Base-by-base conservation (phyloP, 495 filamentous ascomycete genomes). In the Ramalina intermedia region DNA sequence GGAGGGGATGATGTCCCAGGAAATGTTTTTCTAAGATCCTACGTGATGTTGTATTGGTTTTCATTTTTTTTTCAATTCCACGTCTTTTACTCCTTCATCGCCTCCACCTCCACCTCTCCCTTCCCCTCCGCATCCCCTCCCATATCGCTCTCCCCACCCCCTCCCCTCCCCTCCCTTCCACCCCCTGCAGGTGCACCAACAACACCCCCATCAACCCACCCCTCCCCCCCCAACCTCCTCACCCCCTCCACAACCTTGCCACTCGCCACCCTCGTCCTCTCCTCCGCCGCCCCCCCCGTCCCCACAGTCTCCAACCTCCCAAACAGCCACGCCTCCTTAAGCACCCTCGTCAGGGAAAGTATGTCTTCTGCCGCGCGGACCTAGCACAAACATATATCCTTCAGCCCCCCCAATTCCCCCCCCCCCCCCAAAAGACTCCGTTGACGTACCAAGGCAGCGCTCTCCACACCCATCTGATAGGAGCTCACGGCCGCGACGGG, bases 291-390 rank as follows among this genome's bases (percentile, higher is more conserved):
- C 69, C 35, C 63, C 60, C 40, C 69, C 62, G 38, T 69, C 60
- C 74, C 75, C 8, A 84, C 59, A 0, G 79, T 81, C 20, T 83
- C 66, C n/a, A 85, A 66, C 50, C 79, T 73, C 14, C 82, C 82
- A 55, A 82, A 84, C 21, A 85, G 65, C 82, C 82, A 86, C n/a
- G 75, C 69, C 55, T 86, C 82, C 61, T 85, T 83, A 66, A 86
- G 65, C 6, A 68, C 64, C 13, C 81, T 71, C 29, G 74, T 81
- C 13, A 86, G 58, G 11, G 70, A 66, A 36, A 83, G 66, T 18
- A 82, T 60, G 45, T 86, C 80, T 62, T 86, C 82, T 9, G 75
- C 75, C 12, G 78, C 71, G 40, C 76, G 76, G 56, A 82, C 69
- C 80, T 83, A 36, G 43, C 1, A 6, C 35, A 24, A 33, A 26